Base-by-base conservation (phyloP, 805 yeast genomes). In the Cyberlindnera xishuangbannaensis region DNA sequence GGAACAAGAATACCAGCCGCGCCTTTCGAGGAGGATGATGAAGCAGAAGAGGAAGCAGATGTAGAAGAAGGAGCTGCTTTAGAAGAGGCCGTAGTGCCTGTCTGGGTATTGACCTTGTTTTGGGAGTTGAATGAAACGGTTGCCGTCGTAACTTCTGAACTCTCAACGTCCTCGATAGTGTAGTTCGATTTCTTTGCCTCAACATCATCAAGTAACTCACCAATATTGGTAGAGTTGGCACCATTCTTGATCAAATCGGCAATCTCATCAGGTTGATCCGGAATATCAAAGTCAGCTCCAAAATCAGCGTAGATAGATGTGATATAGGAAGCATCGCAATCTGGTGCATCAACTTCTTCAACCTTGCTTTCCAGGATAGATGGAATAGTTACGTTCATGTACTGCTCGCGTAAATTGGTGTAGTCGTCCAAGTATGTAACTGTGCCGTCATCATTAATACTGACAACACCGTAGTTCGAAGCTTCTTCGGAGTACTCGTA, bases 401-500 rank as follows among this genome's bases (percentile, higher is more conserved):
- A 60, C 48, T 73, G 73, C 5, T 48, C 38, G 41, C 66, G 55
- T 37, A 81, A 66, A 36, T 73, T 68, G 26, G 54, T 59, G 47
- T 65, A 80, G 48, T 82, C 90, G 0, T 56, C 52, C 30, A 59
- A 56, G 25, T 60, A 64, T 7, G 63, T 48, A 14, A 71, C 37
- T 1, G 63, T 58, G 18, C 69, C 66, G 31, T 70, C 67, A 24
- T 57, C 58, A 36, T 62, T 67, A 20, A 78, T 58, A 15, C 65
- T 58, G 24, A 80, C 86, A 41, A 88, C 70, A 15, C 97, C 97
- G 51, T 84, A 88, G 50, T 83, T 58, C 45, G 78, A 74, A 11
- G 64, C 71, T 59, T 86, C 95, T 53, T 83, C 73, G 12, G 84
- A 73, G 62, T 81, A 88, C 62, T 88, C 95, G 61, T 87, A 88